Base-by-base conservation (phyloP, 768 basidiomycete species). In the Russula griseocarnosa region DNA sequence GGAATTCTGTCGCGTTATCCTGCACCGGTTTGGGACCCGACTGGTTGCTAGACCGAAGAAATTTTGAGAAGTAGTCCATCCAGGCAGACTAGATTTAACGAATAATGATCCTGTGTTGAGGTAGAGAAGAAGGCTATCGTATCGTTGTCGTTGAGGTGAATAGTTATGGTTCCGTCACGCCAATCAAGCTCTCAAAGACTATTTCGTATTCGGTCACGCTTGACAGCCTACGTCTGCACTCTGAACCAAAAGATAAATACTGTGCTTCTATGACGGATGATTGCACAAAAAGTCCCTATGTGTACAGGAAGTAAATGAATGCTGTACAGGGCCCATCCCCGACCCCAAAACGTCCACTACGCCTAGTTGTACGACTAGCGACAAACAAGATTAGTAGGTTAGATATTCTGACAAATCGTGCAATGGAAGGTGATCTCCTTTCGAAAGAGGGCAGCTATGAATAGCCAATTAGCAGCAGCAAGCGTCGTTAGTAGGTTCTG, bases 11-110 rank as follows among this genome's bases (percentile, higher is more conserved):
- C 20, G 85, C 81, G 75, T 85, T 83, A 71, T 94, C 91, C 22
- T 85, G 77, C 49, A 78, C 73, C 0, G 76, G 72, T 71, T 86
- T 90, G 10, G 62, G 81, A 66, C 69, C 74, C 28, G 70, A 78
- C 66, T 76, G 84, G 75, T 64, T 78, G 64, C 70, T 77, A 70
- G 75, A 78, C 71, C 71, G 75, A 58, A 93, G 77, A 71, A 92
- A 92, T 72, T 90, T 91, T 58, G 89, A 87, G 71, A 94, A 93
- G 73, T 92, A 93, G 70, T 92, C 89, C 90, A 92, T 92, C 42
- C 32, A 10, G 44, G 26, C 18, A 20, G 38, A 55, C 53, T 22
- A 36, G n/a, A 47, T 46, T 40, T 40, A 16, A 40, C 40, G 14
- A 22, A 46, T 22, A 46, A 20, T 47, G 46, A 10, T 47, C 10